Percentiles rank a stretch among this genome's conserved stretches.
phyloP scores from a whole-genome alignment of 2,329 filamentous ascomycete genomes.

The Bipolaris victoriae region DNA sequence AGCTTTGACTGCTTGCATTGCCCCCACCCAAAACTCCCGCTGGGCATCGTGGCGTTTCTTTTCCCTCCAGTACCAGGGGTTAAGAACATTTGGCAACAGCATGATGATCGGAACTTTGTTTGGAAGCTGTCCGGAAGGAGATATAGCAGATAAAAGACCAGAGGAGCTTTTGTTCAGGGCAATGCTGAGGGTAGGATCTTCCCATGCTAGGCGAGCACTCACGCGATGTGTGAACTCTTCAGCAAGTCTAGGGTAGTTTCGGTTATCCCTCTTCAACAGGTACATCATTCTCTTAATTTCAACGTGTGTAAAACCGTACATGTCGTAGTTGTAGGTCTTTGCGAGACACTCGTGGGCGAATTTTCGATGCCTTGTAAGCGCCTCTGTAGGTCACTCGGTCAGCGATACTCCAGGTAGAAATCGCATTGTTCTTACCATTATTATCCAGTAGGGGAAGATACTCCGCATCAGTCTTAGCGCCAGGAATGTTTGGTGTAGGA shows the following conservation, averaged over 20 bases:
- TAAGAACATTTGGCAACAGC: background rate
- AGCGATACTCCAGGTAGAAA: background rate
- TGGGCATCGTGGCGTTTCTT: slow-evolving; percentile 2
- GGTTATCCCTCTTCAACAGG: slow-evolving; percentile 6
- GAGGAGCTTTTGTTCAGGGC: slow-evolving; percentile 6
- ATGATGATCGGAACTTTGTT: slow-evolving; percentile 1
- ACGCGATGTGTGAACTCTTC: slow-evolving; percentile 8
- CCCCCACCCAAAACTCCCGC: slow-evolving; percentile 4
- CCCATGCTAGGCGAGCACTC: slow-evolving; percentile 9
- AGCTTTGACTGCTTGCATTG: slow-evolving; percentile 6
- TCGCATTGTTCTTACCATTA: background rate
- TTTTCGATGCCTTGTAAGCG: slow-evolving; percentile 6
- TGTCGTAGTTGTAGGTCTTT: slow-evolving; percentile 9
- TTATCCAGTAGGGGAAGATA: slow-evolving; percentile 7
- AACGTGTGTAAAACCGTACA: slow-evolving; percentile 8
- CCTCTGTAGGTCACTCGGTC: background rate
- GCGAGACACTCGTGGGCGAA: slow-evolving; percentile 6
- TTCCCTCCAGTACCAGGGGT: slow-evolving; percentile 9
- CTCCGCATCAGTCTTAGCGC: slow-evolving; percentile 2
- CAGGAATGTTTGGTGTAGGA: slow-evolving; percentile 8
- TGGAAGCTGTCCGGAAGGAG: slow-evolving; percentile 1
- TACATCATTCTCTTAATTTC: slow-evolving; percentile 10
- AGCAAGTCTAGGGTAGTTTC: slow-evolving; percentile 3
- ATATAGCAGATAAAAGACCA: slow-evolving; percentile 1
- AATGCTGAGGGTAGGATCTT: slow-evolving; percentile 2